Base-by-base conservation (phyloP, 306 rosid species). In the Chamaecrista fasciculata region DNA sequence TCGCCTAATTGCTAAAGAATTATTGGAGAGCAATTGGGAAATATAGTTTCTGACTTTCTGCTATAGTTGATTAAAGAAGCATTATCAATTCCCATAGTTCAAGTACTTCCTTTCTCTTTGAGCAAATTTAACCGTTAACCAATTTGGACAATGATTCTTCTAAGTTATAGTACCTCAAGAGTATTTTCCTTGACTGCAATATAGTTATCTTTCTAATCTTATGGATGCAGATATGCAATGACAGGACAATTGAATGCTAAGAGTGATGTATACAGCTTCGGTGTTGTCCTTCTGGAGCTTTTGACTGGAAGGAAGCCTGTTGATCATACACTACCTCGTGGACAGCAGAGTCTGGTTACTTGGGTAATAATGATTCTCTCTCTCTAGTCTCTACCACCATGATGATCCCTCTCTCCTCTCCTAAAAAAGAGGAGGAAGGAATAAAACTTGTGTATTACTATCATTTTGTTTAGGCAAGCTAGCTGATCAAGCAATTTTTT, bases 301-400 rank as follows among this genome's bases (percentile, higher is more conserved):
- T 67, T 91, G 84, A 91, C 97, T 4, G 97, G 96, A 69, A 75
- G 96, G 75, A 91, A 91, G 70, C 97, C 97, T n/a, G 94, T 91
- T 67, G 96, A 91, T 85, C 97, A 82, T 76, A 91, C 97, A 29
- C 69, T 91, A 49, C 97, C 97, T 10, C 91, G 96, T 61, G 97
- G 96, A 47, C 94, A 91, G 79, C 97, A 89, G 79, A 91, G 94
- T 68, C 85, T 91, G 33, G 96, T 91, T 59, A 91, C 97, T 75
- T 91, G 96, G 96, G 97, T 91, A 91, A 25, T 20, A 15, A 56
- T 71, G 62, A 37, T 29, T 20, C 73, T 64, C 29, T 16, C 21
- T 29, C 20, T 42, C 49, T 29, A 40, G 60, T n/a, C 10, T 16
- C 37, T n/a, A n/a, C n/a, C n/a, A n/a, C n/a, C n/a, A n/a, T n/a